A percentile compares a stretch with the other conserved stretches of the same genome.
These are phyloP conservation scores for Mrakia gelida DNA, from an alignment of 768 basidiomycete genomes.

Conservation along the genomic window DNA sequence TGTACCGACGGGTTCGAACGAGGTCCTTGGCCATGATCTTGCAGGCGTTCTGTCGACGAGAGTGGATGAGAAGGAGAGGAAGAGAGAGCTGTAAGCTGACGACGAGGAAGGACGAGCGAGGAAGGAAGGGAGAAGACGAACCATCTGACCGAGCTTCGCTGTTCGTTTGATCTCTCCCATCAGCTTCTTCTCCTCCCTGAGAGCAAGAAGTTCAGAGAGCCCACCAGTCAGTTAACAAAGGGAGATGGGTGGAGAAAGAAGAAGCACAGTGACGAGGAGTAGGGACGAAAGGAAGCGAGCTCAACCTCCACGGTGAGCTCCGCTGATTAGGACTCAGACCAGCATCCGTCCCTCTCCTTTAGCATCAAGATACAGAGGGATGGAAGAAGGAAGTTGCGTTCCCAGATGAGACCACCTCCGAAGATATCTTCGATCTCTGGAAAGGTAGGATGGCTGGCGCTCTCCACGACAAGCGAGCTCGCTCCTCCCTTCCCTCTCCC, in stretches of 20 bases:
- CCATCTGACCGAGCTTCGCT: constrained; percentile 92
- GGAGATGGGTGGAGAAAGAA: neutral
- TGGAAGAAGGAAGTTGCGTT: too few relatives aligned
- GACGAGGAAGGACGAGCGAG: neutral
- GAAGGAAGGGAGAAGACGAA: constrained; percentile 42
- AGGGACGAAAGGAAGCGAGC: neutral
- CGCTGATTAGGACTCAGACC: neutral
- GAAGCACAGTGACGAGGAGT: neutral
- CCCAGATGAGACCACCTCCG: too few relatives aligned
- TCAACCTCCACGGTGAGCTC: neutral
- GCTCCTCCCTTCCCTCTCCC: neutral
- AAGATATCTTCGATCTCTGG: too few relatives aligned
- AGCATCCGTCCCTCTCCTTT: too few relatives aligned
- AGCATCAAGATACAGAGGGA: too few relatives aligned
- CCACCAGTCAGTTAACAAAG: neutral
- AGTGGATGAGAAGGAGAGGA: neutral
- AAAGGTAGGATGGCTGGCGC: neutral
- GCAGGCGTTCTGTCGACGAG: constrained; percentile 72
- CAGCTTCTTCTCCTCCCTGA: constrained; percentile 76
- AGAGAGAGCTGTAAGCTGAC: too few relatives aligned
- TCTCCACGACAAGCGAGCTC: neutral
- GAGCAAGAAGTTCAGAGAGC: neutral
- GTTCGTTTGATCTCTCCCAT: constrained; percentile 92
- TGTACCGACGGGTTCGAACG: constrained; percentile 87
- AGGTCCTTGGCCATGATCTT: constrained; percentile 99